Evolutionary conservation across 73 alveolate genomes (phyloP).

Genomic region (Paramecium biaurelia): DNA sequence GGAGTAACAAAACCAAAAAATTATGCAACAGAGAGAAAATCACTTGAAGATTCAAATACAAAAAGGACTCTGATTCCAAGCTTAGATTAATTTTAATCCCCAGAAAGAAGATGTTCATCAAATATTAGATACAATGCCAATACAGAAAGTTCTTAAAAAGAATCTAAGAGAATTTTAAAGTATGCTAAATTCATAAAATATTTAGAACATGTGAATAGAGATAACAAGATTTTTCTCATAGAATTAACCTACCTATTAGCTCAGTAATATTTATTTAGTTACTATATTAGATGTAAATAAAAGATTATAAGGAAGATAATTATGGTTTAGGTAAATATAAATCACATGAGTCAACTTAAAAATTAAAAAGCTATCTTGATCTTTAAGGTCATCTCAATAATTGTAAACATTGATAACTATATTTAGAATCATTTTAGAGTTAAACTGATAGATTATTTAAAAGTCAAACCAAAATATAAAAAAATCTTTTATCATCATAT

Average conservation of each 20-base stretch:
- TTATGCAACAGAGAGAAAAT: slow-evolving; percentile 24
- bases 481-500: neutral
- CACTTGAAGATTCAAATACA: neutral
- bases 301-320: slow-evolving; percentile 31
- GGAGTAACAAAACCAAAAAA: neutral
- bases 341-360: neutral
- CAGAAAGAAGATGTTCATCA: slow-evolving; percentile 3
- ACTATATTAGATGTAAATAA: neutral
- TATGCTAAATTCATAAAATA: neutral
- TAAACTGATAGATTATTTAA: neutral
- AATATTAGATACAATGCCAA: slow-evolving; percentile 11
- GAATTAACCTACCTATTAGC: slow-evolving; percentile 15
- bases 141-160: slow-evolving; percentile 20
- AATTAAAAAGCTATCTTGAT: neutral
- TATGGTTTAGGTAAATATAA: slow-evolving; percentile 4
- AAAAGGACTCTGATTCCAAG: neutral
- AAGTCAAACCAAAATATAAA: neutral
- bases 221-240: neutral
- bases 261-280: neutral
- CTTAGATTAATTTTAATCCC: neutral
- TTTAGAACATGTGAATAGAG: slow-evolving; percentile 2
- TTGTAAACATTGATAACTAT: neutral
- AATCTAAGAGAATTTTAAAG: slow-evolving; percentile 24
- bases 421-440: neutral
- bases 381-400: neutral